Evolutionary conservation across 2,329 filamentous ascomycete species (phyloP).

Genomic region (Botrytis tulipae): DNA sequence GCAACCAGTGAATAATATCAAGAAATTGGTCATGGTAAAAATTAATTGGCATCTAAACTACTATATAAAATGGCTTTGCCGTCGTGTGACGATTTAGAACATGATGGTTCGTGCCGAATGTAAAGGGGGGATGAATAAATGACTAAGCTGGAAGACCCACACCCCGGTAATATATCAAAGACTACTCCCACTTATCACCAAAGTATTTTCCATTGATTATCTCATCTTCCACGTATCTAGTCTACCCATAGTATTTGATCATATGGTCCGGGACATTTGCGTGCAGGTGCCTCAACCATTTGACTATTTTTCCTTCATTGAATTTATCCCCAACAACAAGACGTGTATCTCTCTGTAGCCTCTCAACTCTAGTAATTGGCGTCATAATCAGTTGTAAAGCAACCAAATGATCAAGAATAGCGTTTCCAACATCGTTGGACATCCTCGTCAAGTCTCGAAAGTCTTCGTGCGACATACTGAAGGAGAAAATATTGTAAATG

Average conservation of each 20-base stretch:
- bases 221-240: background rate
- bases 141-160: background rate
- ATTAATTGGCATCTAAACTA: too few species aligned
- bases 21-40: too few species aligned
- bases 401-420: too few species aligned
- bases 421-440: too few species aligned
- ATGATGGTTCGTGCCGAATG: background rate
- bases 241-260: background rate
- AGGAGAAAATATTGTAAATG: too few species aligned
- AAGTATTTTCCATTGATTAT: background rate
- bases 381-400: background rate
- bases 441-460: too few species aligned
- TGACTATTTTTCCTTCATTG: background rate
- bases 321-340: background rate
- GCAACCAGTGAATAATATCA: too few species aligned
- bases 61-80: too few species aligned
- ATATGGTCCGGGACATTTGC: background rate
- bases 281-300: background rate
- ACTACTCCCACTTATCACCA: background rate
- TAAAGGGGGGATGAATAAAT: background rate
- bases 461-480: too few species aligned
- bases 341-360: background rate
- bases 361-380: background rate
- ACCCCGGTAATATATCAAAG: background rate
- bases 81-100: background rate